These are phyloP conservation scores for Melampsora larici-populina DNA, from an alignment of 1,284 basidiomycete genomes.

Conservation along the genomic window DNA sequence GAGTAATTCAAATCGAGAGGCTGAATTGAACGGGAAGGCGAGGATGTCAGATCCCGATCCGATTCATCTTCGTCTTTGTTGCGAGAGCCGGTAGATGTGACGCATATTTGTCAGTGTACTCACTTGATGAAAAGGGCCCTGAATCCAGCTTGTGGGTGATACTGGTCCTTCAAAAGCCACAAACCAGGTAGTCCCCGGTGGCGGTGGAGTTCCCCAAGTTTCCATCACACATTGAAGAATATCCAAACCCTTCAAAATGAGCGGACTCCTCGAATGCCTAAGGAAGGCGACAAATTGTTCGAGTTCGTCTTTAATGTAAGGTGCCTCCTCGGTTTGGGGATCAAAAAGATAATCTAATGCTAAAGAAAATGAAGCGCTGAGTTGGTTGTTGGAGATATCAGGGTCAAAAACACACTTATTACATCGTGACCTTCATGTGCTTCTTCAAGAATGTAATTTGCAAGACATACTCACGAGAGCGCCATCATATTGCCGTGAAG, in stretches of 20 bases:
- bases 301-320: conserved; percentile 35
- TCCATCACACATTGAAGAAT: conserved; percentile 39
- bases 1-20: background rate
- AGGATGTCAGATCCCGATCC: too few relatives aligned
- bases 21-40: background rate
- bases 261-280: conserved; percentile 11
- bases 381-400: background rate
- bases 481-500: conserved; percentile 31
- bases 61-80: too few relatives aligned
- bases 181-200: conserved; percentile 37
- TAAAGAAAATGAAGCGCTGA: conserved; percentile 37
- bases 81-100: background rate
- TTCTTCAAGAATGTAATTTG: background rate
- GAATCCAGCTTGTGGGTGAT: conserved; percentile 22
- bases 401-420: background rate
- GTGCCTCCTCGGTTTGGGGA: conserved; percentile 15
- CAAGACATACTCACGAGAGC: conserved; percentile 28
- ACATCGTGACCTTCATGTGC: background rate
- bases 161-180: conserved; percentile 3
- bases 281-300: conserved; percentile 28
- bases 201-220: conserved; percentile 36
- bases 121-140: conserved; percentile 34
- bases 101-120: background rate
- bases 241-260: conserved; percentile 23
- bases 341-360: conserved; percentile 42